phyloP scores from a whole-genome alignment of 2,329 filamentous ascomycete genomes.

The Cadophora gregata region DNA sequence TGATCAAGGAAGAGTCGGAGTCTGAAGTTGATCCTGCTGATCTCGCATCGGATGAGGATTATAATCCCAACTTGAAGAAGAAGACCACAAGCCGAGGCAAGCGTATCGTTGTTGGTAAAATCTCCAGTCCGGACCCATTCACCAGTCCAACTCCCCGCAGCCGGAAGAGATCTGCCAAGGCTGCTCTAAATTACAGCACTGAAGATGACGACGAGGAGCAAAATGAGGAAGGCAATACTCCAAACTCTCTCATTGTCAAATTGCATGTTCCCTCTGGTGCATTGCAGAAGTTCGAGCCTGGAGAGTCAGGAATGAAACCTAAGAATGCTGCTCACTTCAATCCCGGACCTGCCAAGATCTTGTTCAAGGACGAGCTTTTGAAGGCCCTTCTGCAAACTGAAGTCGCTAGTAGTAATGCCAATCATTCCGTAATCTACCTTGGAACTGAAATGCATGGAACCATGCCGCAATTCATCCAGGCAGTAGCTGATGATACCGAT shows the following conservation, averaged over 20 bases:
- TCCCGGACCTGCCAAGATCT: not conserved
- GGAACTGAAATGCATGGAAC: slow-evolving; percentile 10
- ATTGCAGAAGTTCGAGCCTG: not conserved
- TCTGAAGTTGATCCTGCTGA: slow-evolving; percentile 19
- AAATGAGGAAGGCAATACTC: not conserved
- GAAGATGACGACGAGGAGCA: not conserved
- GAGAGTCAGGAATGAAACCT: slow-evolving; percentile 1
- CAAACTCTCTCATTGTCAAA: slow-evolving; percentile 1
- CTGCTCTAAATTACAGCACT: not conserved
- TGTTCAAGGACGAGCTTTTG: not conserved
- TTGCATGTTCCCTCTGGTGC: not conserved
- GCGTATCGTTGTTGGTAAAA: not conserved
- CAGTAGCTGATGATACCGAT: slow-evolving; percentile 2
- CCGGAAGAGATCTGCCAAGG: slow-evolving; percentile 11
- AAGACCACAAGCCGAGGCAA: slow-evolving; percentile 14
- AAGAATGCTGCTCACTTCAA: slow-evolving; percentile 1
- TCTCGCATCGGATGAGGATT: slow-evolving; percentile 19
- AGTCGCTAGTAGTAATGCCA: not conserved
- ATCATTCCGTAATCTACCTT: not conserved
- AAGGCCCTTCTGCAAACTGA: not conserved
- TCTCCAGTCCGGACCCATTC: not conserved
- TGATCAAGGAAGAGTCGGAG: slow-evolving; percentile 1
- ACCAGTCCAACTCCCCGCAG: slow-evolving; percentile 2
- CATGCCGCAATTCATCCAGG: not conserved
- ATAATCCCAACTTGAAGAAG: slow-evolving; percentile 15